These are phyloP conservation scores for Phalaenopsis aphrodite DNA, from an alignment of 106 monocot genomes.

Conservation along the genomic window DNA sequence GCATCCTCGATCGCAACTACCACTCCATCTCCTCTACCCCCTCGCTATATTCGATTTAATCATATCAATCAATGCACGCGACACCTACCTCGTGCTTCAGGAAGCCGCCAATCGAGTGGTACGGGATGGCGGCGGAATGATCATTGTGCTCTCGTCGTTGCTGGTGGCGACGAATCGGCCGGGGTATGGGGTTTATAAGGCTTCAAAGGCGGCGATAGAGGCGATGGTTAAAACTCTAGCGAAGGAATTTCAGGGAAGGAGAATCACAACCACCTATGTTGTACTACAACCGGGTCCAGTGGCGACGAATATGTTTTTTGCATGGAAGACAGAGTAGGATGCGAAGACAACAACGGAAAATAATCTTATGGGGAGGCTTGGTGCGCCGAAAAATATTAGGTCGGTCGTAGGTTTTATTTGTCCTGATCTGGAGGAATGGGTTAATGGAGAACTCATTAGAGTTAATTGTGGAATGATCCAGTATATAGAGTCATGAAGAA, in stretches of 20 bases:
- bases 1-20: slow-evolving; percentile 30
- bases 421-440: slow-evolving; percentile 44
- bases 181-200: slow-evolving; percentile 42
- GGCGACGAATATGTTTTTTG: slow-evolving; percentile 44
- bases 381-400: slow-evolving; percentile 40
- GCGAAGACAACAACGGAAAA: slow-evolving; percentile 9
- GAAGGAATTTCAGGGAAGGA: slow-evolving; percentile 46
- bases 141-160: slow-evolving; percentile 34
- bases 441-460: slow-evolving; percentile 64
- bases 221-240: slow-evolving; percentile 37
- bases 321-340: slow-evolving; percentile 38
- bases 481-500: background rate
- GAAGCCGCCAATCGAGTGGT: slow-evolving; percentile 40
- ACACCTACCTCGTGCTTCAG: slow-evolving; percentile 52
- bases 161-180: slow-evolving; percentile 20
- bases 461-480: slow-evolving; percentile 42
- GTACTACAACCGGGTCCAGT: slow-evolving; percentile 41
- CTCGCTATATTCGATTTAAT: slow-evolving; percentile 28
- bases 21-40: slow-evolving; percentile 19
- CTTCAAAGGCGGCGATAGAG: slow-evolving; percentile 59
- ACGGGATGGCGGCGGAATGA: slow-evolving; percentile 49
- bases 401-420: slow-evolving; percentile 66
- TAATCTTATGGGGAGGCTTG: slow-evolving; percentile 33
- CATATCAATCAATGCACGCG: slow-evolving; percentile 41
- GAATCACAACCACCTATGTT: slow-evolving; percentile 55